Evolutionary conservation across 164 flowering plant genomes (phyloP), one percentile per base, ranked within the genome.

Genomic region (Vitis cinerea): DNA sequence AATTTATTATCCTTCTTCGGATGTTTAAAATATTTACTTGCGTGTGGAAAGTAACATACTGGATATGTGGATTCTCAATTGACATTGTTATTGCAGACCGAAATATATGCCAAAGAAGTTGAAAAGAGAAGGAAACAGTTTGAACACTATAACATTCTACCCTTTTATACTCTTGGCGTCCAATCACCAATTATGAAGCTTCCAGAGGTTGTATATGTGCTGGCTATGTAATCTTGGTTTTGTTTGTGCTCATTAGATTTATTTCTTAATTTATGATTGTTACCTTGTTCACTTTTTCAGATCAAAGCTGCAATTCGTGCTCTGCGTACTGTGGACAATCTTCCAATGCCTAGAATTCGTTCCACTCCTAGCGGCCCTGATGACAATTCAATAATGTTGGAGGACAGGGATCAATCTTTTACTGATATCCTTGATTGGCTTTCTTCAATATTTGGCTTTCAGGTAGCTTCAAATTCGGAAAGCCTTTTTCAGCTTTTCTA

Each of bases 361-460:
- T 31, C 68, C 12, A 37, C 74, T 59, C 68, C 72, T 50, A 63
- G 63, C 72, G 70, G 3, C 59, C 66, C 60, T 16, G 74, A 72
- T 59, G 75, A 70, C 37, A 71, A 70, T 27, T 37, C 63, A 64
- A 51, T 61, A n/a, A 60, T 44, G 72, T 75, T 74, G 10, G 79
- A 75, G 47, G 85, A 84, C 66, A 81, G 81, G 76, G 77, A 78
- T 60, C 83, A 77, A 78, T 61, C 88, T 70, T 71, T 82, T 31
- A 78, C 70, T 74, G 99, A 96, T 77, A 84, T 96, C 69, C 90
- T 93, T 77, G 97, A 96, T 58, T 96, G 99, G 99, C 93, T 96
- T 75, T 71, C 94, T 63, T 80, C 83, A 37, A 67, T 78, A 58
- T 96, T 96, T 84, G 99, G 99, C 17, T 96, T 96, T 77, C 99